These are phyloP conservation scores for Alternaria burnsii DNA, from an alignment of 2,329 filamentous ascomycete species.

Conservation along the genomic window DNA sequence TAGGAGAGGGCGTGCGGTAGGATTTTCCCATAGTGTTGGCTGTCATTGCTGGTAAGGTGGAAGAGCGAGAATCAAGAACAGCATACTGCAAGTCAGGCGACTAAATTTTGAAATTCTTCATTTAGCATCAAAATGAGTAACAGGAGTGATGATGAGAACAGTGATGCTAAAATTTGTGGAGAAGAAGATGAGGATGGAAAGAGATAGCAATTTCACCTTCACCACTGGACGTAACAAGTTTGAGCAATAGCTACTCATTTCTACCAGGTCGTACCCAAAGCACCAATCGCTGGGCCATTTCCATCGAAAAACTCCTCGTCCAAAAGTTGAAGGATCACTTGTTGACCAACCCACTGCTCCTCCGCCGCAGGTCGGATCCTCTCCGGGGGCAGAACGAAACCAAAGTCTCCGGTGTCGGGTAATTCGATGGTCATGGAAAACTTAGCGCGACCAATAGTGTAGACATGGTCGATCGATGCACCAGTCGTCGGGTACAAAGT, in stretches of 20 bases:
- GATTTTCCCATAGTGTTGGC: neutral
- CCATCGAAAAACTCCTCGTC: constrained; percentile 43
- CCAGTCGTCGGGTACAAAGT: constrained; percentile 66
- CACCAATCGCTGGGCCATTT: constrained; percentile 26
- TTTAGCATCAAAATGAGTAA: neutral
- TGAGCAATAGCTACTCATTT: neutral
- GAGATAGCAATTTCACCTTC: constrained; percentile 17
- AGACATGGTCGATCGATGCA: constrained; percentile 53
- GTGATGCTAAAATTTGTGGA: neutral
- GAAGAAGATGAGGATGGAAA: constrained; percentile 5
- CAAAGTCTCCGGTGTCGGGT: constrained; percentile 57
- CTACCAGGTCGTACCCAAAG: neutral
- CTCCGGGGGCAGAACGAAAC: constrained; percentile 59
- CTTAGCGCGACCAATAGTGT: constrained; percentile 52
- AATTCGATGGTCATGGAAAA: constrained; percentile 59
- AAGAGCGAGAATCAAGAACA: neutral
- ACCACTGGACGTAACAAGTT: neutral
- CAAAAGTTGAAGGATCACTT: constrained; percentile 32
- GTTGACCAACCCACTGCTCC: constrained; percentile 56
- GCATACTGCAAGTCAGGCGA: neutral
- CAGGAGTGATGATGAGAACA: neutral
- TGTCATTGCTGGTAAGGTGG: neutral
- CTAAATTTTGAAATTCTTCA: neutral
- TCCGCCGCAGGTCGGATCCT: constrained; percentile 57
- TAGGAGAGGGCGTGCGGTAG: constrained; percentile 22